Evolutionary conservation across 1,284 basidiomycete genomes (phyloP).

Genomic region (Mrakiaceae sp.): DNA sequence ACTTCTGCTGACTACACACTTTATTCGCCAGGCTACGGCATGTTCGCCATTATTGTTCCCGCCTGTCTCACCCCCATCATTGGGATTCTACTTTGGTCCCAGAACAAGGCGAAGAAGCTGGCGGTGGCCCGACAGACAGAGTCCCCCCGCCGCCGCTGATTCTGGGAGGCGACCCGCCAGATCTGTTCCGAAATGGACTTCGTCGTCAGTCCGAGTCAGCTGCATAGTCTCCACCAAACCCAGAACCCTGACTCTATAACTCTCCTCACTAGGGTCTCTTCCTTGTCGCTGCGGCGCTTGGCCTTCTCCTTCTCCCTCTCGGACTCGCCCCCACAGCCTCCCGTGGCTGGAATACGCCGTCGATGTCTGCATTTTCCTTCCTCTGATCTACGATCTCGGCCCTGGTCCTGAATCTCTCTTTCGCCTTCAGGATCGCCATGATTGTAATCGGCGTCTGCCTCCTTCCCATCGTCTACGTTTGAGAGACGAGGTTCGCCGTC

Average conservation of each 20-base stretch:
- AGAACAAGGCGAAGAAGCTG: slow-evolving; percentile 48
- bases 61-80: slow-evolving; percentile 39
- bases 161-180: not conserved
- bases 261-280: slow-evolving; percentile 44
- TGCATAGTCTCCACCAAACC: no score
- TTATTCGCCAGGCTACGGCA: no score
- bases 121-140: slow-evolving; percentile 34
- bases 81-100: slow-evolving; percentile 57
- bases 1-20: no score
- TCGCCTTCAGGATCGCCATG: slow-evolving; percentile 25
- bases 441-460: slow-evolving; percentile 28
- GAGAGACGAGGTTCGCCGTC: slow-evolving; percentile 32
- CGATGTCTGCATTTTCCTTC: slow-evolving; percentile 19
- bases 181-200: no score
- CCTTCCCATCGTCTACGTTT: slow-evolving; percentile 35
- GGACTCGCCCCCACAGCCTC: slow-evolving; percentile 43
- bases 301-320: slow-evolving; percentile 55
- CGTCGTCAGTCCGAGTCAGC: no score
- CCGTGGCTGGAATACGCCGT: slow-evolving; percentile 31
- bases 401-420: not conserved
- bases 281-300: slow-evolving; percentile 49
- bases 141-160: slow-evolving; percentile 3
- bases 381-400: not conserved
- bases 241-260: no score
- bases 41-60: slow-evolving; percentile 29